Evolutionary conservation across 371 early-diverging fungal genomes (phyloP).

Genomic region (Mucor piriformis): DNA sequence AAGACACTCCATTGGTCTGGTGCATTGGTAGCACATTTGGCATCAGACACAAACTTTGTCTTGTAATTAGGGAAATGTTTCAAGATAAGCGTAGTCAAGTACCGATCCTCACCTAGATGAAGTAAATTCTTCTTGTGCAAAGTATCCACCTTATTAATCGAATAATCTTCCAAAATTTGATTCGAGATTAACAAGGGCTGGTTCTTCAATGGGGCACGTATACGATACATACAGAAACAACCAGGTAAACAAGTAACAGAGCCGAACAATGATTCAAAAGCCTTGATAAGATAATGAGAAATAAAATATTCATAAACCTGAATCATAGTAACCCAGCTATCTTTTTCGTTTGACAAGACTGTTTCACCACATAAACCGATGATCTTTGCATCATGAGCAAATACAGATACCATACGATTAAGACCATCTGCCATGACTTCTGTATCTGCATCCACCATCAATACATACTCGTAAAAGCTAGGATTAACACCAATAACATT

Average conservation of each 20-base stretch:
- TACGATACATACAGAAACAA: conserved; percentile 92
- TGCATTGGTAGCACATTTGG: conserved; percentile 94
- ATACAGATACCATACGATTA: conserved; percentile 64
- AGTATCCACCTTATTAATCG: conserved; percentile 93
- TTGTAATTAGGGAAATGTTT: conserved; percentile 98
- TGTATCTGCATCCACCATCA: conserved; percentile 74
- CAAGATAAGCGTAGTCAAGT: conserved; percentile 97
- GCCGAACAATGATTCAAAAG: conserved; percentile 87
- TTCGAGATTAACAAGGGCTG: conserved; percentile 91
- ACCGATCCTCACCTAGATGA: conserved; percentile 87
- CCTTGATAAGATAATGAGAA: conserved; percentile 92
- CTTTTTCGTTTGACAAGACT: conserved; percentile 81
- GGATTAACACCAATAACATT: conserved; percentile 86
- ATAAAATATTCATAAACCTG: conserved; percentile 83
- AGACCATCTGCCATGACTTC: conserved; percentile 67
- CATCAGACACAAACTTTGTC: conserved; percentile 95
- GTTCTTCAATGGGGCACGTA: conserved; percentile 79
- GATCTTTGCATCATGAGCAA: conserved; percentile 75
- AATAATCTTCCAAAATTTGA: conserved; percentile 92
- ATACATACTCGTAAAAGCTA: conserved; percentile 64
- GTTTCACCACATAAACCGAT: conserved; percentile 87
- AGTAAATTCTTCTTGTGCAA: conserved; percentile 95
- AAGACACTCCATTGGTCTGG: conserved; percentile 95
- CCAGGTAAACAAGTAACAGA: conserved; percentile 92
- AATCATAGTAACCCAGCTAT: conserved; percentile 90